A percentile compares a stretch with the other conserved stretches of the same genome.
These are phyloP conservation scores for Calycina herbarum DNA, from an alignment of 2,329 filamentous ascomycete genomes.

Conservation along the genomic window DNA sequence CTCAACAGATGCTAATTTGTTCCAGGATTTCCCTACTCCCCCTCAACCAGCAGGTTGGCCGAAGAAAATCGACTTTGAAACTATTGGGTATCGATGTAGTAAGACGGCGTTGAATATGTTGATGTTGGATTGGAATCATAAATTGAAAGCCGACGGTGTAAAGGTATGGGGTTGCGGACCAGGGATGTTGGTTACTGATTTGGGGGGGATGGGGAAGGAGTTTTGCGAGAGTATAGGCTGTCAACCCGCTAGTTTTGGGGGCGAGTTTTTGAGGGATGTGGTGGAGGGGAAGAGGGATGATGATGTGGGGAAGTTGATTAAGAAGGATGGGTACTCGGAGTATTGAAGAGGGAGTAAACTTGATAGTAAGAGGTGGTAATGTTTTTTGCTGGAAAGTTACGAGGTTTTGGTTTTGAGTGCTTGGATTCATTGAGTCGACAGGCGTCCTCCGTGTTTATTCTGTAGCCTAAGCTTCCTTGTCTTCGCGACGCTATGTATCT, in stretches of 20 bases:
- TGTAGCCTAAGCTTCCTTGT: too few species aligned
- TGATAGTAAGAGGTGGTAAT: too few species aligned
- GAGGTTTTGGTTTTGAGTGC: too few species aligned
- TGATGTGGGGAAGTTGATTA: constrained; percentile 43
- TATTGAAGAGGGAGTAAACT: background rate
- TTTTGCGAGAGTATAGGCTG: constrained; percentile 29
- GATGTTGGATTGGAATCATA: constrained; percentile 46
- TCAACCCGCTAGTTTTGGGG: constrained; percentile 40
- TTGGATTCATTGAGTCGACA: too few species aligned
- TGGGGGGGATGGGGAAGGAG: constrained; percentile 39
- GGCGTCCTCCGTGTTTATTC: too few species aligned
- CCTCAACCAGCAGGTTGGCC: constrained; percentile 43
- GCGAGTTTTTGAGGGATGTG: constrained; percentile 42
- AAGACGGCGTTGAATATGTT: constrained; percentile 52
- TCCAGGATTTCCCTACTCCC: background rate
- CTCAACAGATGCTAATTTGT: too few species aligned
- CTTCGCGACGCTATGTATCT: too few species aligned
- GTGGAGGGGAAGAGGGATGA: constrained; percentile 44
- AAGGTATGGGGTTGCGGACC: constrained; percentile 51
- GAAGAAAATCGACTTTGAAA: constrained; percentile 33
- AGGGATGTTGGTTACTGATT: constrained; percentile 48
- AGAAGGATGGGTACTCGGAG: constrained; percentile 16
- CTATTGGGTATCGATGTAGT: constrained; percentile 41
- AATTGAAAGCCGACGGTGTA: constrained; percentile 49
- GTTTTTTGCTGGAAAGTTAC: too few species aligned